A percentile compares a stretch with the other conserved stretches of the same genome.
Conservation (phyloP, 306 rosid genomes). For the Prunus davidiana region DNA sequence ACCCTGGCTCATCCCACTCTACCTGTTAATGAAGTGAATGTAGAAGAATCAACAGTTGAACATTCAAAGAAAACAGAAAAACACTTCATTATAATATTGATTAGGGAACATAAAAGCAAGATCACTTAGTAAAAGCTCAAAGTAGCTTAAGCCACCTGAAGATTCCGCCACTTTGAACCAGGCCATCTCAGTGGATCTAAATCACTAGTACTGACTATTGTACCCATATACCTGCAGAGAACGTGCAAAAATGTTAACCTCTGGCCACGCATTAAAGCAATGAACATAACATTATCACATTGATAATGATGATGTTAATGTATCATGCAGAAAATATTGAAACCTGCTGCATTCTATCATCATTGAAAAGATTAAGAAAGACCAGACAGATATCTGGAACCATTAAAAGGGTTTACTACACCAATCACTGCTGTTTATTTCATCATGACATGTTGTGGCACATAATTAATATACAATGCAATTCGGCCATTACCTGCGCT, state of each 20-base stretch:
- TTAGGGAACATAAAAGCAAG: no score
- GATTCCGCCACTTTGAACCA: constrained; percentile 94
- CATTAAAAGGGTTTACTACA: background rate
- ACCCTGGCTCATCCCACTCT: constrained; percentile 99
- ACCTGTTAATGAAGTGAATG: constrained; percentile 42
- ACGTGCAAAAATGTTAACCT: constrained; percentile 10
- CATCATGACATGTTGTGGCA: constrained; percentile 3
- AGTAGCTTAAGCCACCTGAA: constrained; percentile 56
- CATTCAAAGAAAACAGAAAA: background rate
- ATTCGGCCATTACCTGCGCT: constrained; percentile 66
- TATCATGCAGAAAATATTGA: background rate
- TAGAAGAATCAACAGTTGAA: constrained; percentile 1
- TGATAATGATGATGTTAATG: background rate
- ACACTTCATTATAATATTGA: background rate
- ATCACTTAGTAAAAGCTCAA: background rate
- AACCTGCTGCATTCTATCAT: background rate
- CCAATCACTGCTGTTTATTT: background rate
- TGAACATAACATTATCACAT: background rate
- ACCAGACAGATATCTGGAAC: background rate
- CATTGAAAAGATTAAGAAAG: background rate
- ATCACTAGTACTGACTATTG: constrained; percentile 72
- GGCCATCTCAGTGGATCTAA: constrained; percentile 97
- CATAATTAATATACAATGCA: no score
- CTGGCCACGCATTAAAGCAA: background rate
- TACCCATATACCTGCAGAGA: constrained; percentile 85